phyloP scores from a whole-genome alignment of 148 eudicot genomes.

The Heliamphora exappendiculata region DNA sequence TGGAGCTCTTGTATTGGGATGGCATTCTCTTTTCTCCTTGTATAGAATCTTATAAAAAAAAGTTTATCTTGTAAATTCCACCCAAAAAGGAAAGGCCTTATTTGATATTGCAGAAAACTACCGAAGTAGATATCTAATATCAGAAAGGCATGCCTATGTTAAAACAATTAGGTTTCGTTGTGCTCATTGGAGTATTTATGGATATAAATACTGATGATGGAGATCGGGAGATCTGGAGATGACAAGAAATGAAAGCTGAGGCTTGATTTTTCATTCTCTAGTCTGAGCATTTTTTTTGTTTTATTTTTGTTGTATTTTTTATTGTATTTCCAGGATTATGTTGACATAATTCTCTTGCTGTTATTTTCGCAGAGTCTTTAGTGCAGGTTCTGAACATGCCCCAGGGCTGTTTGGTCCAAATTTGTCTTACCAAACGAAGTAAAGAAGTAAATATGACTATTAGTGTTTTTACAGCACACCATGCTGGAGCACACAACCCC shows the following conservation, averaged over 20 bases:
- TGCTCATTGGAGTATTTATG: background rate
- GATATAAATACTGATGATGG: background rate
- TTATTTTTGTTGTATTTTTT: no score
- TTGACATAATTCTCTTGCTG: background rate
- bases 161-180: background rate
- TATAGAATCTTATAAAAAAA: no score
- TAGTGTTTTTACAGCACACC: background rate
- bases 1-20: no score
- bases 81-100: background rate
- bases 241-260: background rate
- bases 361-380: no score
- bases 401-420: background rate
- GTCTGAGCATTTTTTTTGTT: background rate
- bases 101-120: background rate
- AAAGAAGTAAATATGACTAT: background rate
- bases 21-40: no score
- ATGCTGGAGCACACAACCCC: background rate
- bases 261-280: background rate
- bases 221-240: no score
- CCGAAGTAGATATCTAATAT: background rate
- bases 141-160: background rate
- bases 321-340: no score
- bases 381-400: background rate
- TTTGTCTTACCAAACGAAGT: background rate
- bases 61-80: background rate